Conservation (phyloP, 306 rosid genomes). For the Carpinus fangiana region DNA sequence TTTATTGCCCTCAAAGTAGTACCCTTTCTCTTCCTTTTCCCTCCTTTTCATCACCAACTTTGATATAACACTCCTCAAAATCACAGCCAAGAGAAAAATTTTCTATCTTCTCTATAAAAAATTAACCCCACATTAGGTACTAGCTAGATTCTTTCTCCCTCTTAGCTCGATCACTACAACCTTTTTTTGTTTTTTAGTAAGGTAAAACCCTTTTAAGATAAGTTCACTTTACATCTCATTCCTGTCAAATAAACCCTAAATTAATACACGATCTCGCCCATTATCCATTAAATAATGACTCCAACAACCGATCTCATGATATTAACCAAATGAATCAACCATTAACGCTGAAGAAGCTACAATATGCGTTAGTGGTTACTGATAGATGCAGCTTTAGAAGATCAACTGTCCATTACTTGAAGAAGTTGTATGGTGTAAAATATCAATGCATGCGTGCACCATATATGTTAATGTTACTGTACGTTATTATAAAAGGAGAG, state of each 20-base stretch:
- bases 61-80: conserved; percentile 50
- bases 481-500: neutral
- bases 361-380: neutral
- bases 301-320: too few relatives aligned
- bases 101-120: neutral
- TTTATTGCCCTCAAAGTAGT: conserved; percentile 29
- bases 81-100: neutral
- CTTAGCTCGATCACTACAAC: neutral
- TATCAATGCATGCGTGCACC: neutral
- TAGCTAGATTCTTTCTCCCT: neutral
- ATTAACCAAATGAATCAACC: too few relatives aligned
- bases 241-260: too few relatives aligned
- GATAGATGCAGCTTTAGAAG: neutral
- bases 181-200: too few relatives aligned
- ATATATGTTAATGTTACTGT: neutral
- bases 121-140: neutral
- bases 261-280: too few relatives aligned
- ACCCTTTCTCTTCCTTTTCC: conserved; percentile 26
- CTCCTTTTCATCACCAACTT: conserved; percentile 81
- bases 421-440: neutral
- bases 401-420: neutral
- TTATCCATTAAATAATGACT: too few relatives aligned
- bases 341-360: neutral
- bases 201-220: too few relatives aligned
- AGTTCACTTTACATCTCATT: too few relatives aligned